These are phyloP conservation scores for Xylariaceae sp. DNA, from an alignment of 2,329 filamentous ascomycete species.

Conservation along the genomic window DNA sequence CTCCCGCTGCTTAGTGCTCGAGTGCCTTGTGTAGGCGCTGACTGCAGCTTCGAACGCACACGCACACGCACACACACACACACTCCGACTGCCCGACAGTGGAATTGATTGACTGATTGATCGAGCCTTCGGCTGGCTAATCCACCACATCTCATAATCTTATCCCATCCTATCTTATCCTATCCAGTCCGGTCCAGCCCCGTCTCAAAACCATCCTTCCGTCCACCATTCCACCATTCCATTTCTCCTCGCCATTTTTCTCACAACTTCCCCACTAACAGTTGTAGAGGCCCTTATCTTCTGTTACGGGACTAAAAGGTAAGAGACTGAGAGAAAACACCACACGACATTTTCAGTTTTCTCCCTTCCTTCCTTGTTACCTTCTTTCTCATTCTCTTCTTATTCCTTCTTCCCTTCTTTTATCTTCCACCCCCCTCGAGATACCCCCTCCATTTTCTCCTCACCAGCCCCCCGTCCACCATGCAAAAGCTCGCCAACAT, in stretches of 20 bases:
- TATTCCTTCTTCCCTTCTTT: conserved; percentile 32
- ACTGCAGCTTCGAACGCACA: conserved; percentile 27
- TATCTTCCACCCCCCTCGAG: conserved; percentile 10
- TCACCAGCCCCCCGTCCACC: conserved; percentile 40
- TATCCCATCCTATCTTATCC: conserved; percentile 4
- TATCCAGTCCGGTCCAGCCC: neutral
- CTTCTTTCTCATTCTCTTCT: conserved; percentile 26
- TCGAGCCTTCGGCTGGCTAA: conserved; percentile 23
- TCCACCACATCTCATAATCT: neutral
- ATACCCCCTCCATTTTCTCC: conserved; percentile 23
- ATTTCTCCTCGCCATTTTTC: conserved; percentile 33
- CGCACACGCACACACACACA: no score
- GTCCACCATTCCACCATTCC: conserved; percentile 29
- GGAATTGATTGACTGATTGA: conserved; percentile 26
- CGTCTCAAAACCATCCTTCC: neutral
- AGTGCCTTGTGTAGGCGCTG: conserved; percentile 19
- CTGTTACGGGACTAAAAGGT: conserved; percentile 21
- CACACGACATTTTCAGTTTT: conserved; percentile 27
- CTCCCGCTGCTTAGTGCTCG: neutral
- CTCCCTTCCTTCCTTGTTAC: conserved; percentile 27
- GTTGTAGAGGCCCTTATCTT: conserved; percentile 29
- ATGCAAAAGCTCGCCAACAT: conserved; percentile 75
- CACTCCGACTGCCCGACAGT: no score
- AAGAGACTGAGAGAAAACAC: conserved; percentile 31
- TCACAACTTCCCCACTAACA: conserved; percentile 28